These are phyloP conservation scores for Aureobasidium sp. DNA, from an alignment of 2,329 filamentous ascomycete genomes.

Conservation along the genomic window DNA sequence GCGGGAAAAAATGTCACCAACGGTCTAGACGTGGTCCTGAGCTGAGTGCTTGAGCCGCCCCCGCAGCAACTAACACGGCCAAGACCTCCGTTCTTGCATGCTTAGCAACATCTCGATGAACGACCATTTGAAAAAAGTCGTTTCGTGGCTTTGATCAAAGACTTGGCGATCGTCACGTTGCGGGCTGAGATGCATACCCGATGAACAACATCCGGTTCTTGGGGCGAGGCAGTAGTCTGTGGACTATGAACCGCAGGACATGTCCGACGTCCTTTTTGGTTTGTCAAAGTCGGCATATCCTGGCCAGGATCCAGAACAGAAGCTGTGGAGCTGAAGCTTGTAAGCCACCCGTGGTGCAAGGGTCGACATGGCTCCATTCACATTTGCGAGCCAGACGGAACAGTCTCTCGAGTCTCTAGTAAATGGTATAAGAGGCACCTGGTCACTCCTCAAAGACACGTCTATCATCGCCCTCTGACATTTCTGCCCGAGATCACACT, in stretches of 20 bases:
- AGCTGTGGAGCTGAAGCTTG: background rate
- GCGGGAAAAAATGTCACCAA: no score
- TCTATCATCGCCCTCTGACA: background rate
- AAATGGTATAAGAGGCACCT: background rate
- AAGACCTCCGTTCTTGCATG: background rate
- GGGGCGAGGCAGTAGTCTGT: background rate
- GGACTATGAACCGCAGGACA: background rate
- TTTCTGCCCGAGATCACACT: background rate
- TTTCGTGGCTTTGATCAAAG: background rate
- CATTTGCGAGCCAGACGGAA: background rate
- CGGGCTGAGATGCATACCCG: background rate
- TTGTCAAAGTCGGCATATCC: background rate
- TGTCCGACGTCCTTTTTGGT: background rate
- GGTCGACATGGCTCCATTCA: background rate
- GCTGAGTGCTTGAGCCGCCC: background rate
- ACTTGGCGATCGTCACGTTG: background rate
- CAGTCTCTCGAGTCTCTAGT: background rate
- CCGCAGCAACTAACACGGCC: background rate
- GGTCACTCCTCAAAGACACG: background rate
- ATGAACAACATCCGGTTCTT: background rate
- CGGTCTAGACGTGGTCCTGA: background rate
- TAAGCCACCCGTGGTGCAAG: background rate
- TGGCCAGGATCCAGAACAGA: background rate
- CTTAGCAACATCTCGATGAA: background rate
- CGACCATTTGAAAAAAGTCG: background rate